Evolutionary conservation across 768 basidiomycete genomes (phyloP), one percentile per base, ranked within the genome.

Genomic region (Phaffia tasmanica): DNA sequence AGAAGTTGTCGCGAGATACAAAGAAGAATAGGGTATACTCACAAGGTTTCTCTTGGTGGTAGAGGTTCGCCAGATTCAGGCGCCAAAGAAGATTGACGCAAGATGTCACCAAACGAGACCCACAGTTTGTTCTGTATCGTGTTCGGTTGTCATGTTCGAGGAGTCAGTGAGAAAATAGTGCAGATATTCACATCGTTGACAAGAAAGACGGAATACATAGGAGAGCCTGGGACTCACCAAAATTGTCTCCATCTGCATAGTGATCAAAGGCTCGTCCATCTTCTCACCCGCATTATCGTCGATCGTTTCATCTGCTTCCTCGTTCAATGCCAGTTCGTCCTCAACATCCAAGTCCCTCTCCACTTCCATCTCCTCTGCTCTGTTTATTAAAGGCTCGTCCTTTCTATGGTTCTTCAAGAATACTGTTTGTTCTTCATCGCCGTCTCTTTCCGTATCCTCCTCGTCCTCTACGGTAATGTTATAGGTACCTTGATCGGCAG

Each of bases 61-160:
- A 29, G 7, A 59, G 48, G 47, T 15, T 65, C 64, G 27, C 5
- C 30, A 23, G 59, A 61, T 16, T 48, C 46, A 61, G 64, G 57
- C 21, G 64, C 64, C 14, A 56, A 48, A 11, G 64, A 57, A 15
- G 64, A 51, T 42, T 65, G 64, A 18, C 64, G 64, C 11, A 65
- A 49, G 49, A 65, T 65, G 4, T 65, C 64, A 16, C 57, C 57
- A 46, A 65, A 65, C 32, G 57, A 35, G 5, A 48, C 29, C 64
- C 64, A 65, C 8, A 65, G 57, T 19, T 58, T 65, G 30, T 57
- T 42, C 64, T 65, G 64, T 9, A 42, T 42, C 35, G 11, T 42
- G 35, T 42, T 42, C 35, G 35, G 11, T 42, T 42, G 11, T 42
- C 35, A 42, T n/a, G 46, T 14, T 14, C 25, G 29, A 50, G 48